These are phyloP conservation scores for Boletus smithii DNA, from an alignment of 1,284 basidiomycete species.

Conservation along the genomic window DNA sequence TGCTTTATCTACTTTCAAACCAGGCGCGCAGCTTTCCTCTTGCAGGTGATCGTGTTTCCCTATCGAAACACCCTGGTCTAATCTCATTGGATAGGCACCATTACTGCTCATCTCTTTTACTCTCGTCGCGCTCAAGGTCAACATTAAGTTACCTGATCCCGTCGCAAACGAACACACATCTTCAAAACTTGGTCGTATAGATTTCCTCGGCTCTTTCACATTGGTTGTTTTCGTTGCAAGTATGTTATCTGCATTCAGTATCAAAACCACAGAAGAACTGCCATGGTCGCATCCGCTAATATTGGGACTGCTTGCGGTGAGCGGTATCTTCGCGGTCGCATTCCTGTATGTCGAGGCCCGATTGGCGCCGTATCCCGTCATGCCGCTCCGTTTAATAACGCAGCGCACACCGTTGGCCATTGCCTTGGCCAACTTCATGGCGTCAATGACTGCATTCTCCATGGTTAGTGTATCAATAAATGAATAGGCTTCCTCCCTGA, in stretches of 20 bases:
- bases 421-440: constrained; percentile 76
- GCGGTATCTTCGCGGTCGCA: constrained; percentile 48
- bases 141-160: constrained; percentile 59
- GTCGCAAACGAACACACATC: constrained; percentile 54
- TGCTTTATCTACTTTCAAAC: too few species aligned
- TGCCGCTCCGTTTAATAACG: constrained; percentile 76
- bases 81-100: constrained; percentile 64
- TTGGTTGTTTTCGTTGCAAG: constrained; percentile 74
- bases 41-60: constrained; percentile 63
- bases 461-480: constrained; percentile 51
- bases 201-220: constrained; percentile 77
- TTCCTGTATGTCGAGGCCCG: constrained; percentile 76
- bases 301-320: constrained; percentile 58
- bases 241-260: constrained; percentile 71
- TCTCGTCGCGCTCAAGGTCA: constrained; percentile 72
- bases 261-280: constrained; percentile 79
- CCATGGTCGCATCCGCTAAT: constrained; percentile 74
- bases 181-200: constrained; percentile 74
- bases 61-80: too few species aligned
- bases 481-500: neutral
- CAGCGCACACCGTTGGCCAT: constrained; percentile 78
- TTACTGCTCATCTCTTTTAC: constrained; percentile 66
- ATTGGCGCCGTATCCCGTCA: constrained; percentile 76
- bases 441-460: constrained; percentile 73
- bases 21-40: too few species aligned